Evolutionary conservation across 1,139 yeast species (phyloP), one percentile per base, ranked within the genome.

Genomic region (Spencermartinsiella ligniputridi): DNA sequence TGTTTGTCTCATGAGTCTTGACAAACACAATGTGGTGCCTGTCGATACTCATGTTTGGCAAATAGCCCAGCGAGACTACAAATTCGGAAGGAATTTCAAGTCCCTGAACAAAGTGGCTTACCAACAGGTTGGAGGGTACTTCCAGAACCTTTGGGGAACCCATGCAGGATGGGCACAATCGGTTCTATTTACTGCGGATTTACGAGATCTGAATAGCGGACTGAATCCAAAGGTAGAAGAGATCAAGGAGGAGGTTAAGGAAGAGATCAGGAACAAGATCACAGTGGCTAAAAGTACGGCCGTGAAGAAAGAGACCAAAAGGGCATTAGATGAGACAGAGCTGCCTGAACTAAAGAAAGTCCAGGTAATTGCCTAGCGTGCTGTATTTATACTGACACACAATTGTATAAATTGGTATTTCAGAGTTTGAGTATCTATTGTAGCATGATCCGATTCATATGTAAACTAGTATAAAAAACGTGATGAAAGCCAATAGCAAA

Each of bases 161-260:
- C 84, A 85, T 61, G 97, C 98, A 3, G 98, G 98, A 0, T 92
- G 98, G 98, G 97, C 97, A 0, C 97, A 90, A 58, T 83, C 92
- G 13, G 90, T 90, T 11, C 71, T 90, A 48, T 92, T 90, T 66
- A 83, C 97, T 0, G 87, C 90, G 5, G 97, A 89, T 60, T 72
- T 90, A 48, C 62, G 69, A 34, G 83, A 80, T 54, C 68, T 82
- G 48, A 74, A 79, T 47, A 77, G 78, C 53, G 90, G 88, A 25
- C 37, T 50, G 27, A 47, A 47, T 25, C n/a, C n/a, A n/a, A n/a
- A 15, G 40, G 8, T 12, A 9, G 6, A 16, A n/a, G 13, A 30
- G n/a, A n/a, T n/a, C n/a, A n/a, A n/a, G n/a, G n/a, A n/a, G n/a
- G n/a, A n/a, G n/a, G n/a, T n/a, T n/a, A n/a, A n/a, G n/a, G n/a